Base-by-base conservation (phyloP, 2,329 filamentous ascomycete species). In the Aspergillus vadensis region DNA sequence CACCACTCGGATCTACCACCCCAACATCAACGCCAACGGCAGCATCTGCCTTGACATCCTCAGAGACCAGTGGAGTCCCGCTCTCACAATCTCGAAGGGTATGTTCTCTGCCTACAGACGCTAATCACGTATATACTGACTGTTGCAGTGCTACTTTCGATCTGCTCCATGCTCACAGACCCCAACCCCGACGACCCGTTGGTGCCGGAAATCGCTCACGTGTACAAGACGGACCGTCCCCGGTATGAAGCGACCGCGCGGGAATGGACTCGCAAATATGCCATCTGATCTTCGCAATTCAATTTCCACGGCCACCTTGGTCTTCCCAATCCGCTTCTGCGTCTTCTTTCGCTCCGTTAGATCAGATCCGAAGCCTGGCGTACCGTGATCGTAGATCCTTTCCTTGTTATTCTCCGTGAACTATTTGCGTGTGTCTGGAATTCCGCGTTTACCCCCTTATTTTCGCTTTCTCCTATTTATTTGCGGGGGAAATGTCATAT, bases 11-110 rank as follows among this genome's bases (percentile, higher is more conserved):
- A 98, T 99, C 84, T 99, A 99, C 80, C 95, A 99, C 83, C 95
- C 95, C 74, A 99, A 99, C 83, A 99, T 99, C 92, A 99, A 99
- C 88, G 96, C 92, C 70, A 98, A 98, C 80, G 95, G 95, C 80
- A 97, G 93, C 81, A 99, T 99, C 81, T 99, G 95, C 80, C 83
- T 99, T 78, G 95, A 99, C 76, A 99, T 99, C 76, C 85, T 99
- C 76, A 89, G 95, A 83, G 95, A 99, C 80, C 95, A 99, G 83
- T 99, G 95, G 95, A 97, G 93, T 79, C 95, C 95, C 44, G 95
- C 95, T 68, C 85, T 99, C 80, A 99, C 95, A 69, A 98, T 99
- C 74, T 97, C 92, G 64, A 99, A 99, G 88, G 95, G 95, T 97
- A 82, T 60, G 81, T 64, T n/a, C 15, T 12, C 15, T 38, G 5